A percentile compares a stretch with the other conserved stretches of the same genome.
These are phyloP conservation scores for Stephanodiscus triporus DNA, from an alignment of 108 stramenopile species.

Conservation along the genomic window DNA sequence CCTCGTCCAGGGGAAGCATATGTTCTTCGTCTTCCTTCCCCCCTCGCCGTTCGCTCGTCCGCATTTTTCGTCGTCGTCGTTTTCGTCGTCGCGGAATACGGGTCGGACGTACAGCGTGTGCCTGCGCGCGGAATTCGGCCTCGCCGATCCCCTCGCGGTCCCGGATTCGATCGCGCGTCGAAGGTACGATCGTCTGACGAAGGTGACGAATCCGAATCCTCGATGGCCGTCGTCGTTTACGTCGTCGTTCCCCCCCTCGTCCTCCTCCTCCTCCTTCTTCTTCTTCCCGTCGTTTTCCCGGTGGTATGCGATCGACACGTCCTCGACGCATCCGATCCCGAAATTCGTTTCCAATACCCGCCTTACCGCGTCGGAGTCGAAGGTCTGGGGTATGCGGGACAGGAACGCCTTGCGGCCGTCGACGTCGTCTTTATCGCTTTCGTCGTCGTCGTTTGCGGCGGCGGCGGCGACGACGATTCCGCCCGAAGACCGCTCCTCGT, in stretches of 20 bases:
- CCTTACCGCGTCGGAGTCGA: constrained; percentile 58
- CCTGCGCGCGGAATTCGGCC: constrained; percentile 53
- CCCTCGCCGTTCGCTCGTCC: not conserved
- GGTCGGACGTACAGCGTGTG: constrained; percentile 70
- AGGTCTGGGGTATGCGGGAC: constrained; percentile 71
- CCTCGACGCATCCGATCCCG: constrained; percentile 42
- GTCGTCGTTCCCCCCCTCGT: not conserved
- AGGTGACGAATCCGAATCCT: constrained; percentile 80
- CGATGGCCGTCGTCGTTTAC: constrained; percentile 38
- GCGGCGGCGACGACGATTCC: constrained; percentile 2
- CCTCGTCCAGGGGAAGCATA: constrained; percentile 72
- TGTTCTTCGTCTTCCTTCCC: constrained; percentile 22
- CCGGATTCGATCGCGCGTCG: constrained; percentile 49
- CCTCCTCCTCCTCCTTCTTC: constrained; percentile 3
- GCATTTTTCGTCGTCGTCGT: not conserved
- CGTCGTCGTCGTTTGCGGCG: constrained; percentile 12
- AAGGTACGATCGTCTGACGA: constrained; percentile 22
- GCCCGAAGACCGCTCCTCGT: not conserved
- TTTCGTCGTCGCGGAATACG: constrained; percentile 41
- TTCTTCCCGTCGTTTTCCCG: constrained; percentile 11
- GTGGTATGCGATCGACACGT: constrained; percentile 56
- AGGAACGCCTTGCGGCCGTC: constrained; percentile 67
- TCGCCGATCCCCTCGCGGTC: constrained; percentile 64
- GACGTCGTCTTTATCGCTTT: constrained; percentile 12
- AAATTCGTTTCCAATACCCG: constrained; percentile 55